Base-by-base conservation (phyloP, 1,284 basidiomycete species). In the Peniophora sp. region DNA sequence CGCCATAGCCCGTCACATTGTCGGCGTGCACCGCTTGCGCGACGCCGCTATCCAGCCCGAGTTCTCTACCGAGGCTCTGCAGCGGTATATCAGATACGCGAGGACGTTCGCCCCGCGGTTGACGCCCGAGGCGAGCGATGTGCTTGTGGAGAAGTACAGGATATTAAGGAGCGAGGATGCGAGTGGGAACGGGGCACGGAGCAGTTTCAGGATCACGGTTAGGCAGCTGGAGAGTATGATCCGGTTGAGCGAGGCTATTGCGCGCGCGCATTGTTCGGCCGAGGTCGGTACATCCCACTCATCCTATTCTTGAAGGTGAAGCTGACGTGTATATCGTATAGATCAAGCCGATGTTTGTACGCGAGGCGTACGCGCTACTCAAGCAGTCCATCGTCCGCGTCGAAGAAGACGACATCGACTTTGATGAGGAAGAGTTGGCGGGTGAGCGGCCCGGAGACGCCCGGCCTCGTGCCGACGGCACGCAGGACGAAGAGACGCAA, bases 311-410 rank as follows among this genome's bases (percentile, higher is more conserved):
- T 18, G 47, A n/a, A 24, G 18, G 35, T 20, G 23, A 24, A n/a
- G 49, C 32, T 10, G 35, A 49, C 35, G 15, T 17, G 8, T 9
- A 32, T 32, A 22, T 47, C n/a, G 5, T 27, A 3, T 58, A 92
- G 86, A 97, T 97, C 58, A 88, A 81, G 0, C 94, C 95, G 0
- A 85, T 80, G 1, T 97, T 97, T 64, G 97, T 99, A 15, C 83
- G 92, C 24, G 97, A 99, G 69, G 96, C 97, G 1, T 98, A 92
- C 69, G 85, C 83, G 24, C 83, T 99, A 12, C 75, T 99, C 18
- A 83, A 91, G 35, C 94, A 98, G 67, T 98, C 95, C 2, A 99
- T 99, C 69, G 98, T 99, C 61, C 97, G 99, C 62, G 96, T 99
- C 56, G 97, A 99, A 66, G 94, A 98, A 68, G 97, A 99, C 63